Evolutionary conservation across 306 rosid species (phyloP), one percentile per base, ranked within the genome.

Genomic region (Ormosia semicastrata): DNA sequence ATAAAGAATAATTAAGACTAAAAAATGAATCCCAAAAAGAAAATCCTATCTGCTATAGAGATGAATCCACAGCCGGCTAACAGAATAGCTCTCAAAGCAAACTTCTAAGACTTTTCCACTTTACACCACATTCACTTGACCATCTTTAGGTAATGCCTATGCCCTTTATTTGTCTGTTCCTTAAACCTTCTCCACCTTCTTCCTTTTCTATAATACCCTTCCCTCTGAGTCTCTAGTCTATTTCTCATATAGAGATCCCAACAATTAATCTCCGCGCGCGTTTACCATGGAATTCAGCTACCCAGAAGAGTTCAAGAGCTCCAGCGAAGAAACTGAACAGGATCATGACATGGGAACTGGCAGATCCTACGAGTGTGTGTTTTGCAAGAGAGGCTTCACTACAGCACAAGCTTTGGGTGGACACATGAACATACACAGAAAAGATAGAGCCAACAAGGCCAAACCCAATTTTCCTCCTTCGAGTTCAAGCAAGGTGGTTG

Each of bases 341-440:
- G 78, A 89, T 40, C 58, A 60, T 7, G 54, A 68, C 4, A 76
- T 59, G 59, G 92, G 88, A 46, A 75, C 84, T 0, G 92, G 95
- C 46, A 84, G 94, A 78, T 89, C 88, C 64, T 91, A 92, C 33
- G 98, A 94, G 93, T 94, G 98, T 54, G 90, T 87, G n/a, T 94
- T 84, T 68, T 94, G 98, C 88, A 94, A 88, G 86, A 87, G 98
- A 76, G 98, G 98, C 44, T 94, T 94, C 86, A 91, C 94, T 0
- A 92, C 93, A 0, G 98, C 98, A n/a, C 98, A 94, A 52, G 98
- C 98, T 82, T 86, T 94, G 65, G 98, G 98, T 0, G 98, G 97
- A 15, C 98, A 92, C 86, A 94, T 94, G 98, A 94, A 94, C 65
- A 94, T 92, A 41, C 98, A 94, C 57, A 82, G 98, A 50, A 94